These are phyloP conservation scores for Penicilliopsis zonata DNA, from an alignment of 495 filamentous ascomycete genomes.

Conservation along the genomic window DNA sequence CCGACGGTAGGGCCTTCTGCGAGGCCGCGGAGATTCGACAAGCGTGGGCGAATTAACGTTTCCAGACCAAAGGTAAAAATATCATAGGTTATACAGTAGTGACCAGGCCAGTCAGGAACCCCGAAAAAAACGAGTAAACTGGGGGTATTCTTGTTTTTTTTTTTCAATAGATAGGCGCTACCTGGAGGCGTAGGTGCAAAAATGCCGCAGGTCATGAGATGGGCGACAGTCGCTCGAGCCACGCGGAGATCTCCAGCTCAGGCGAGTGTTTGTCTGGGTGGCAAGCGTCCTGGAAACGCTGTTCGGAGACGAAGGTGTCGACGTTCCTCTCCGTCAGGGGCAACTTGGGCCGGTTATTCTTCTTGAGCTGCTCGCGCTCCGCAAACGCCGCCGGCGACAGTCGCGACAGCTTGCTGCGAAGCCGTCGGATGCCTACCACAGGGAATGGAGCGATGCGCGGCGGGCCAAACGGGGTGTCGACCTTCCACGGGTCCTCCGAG, in stretches of 20 bases:
- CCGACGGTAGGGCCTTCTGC: no score
- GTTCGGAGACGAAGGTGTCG: slow-evolving; percentile 29
- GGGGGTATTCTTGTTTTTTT: no score
- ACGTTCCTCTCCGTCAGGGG: slow-evolving; percentile 34
- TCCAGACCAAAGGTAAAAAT: no score
- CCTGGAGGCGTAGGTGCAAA: no score
- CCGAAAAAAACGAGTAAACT: no score
- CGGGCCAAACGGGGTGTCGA: slow-evolving; percentile 28
- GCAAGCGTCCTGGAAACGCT: slow-evolving; percentile 42
- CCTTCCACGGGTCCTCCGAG: slow-evolving; percentile 22
- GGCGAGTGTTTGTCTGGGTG: slow-evolving; percentile 39
- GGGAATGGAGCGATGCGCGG: slow-evolving; percentile 20
- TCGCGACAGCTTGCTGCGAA: slow-evolving; percentile 27
- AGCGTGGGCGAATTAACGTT: no score
- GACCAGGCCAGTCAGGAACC: no score
- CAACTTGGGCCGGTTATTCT: slow-evolving; percentile 27
- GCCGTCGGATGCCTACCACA: slow-evolving; percentile 20
- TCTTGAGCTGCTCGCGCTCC: slow-evolving; percentile 27
- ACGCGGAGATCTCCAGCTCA: slow-evolving; percentile 55
- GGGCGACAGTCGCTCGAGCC: slow-evolving; percentile 54
- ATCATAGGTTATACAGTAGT: no score
- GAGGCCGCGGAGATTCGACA: no score
- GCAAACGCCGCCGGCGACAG: slow-evolving; percentile 23
- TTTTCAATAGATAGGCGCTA: no score
- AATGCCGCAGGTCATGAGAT: no score